These are phyloP conservation scores for Liriodendron chinense DNA, from an alignment of 164 flowering plant species.

Conservation along the genomic window DNA sequence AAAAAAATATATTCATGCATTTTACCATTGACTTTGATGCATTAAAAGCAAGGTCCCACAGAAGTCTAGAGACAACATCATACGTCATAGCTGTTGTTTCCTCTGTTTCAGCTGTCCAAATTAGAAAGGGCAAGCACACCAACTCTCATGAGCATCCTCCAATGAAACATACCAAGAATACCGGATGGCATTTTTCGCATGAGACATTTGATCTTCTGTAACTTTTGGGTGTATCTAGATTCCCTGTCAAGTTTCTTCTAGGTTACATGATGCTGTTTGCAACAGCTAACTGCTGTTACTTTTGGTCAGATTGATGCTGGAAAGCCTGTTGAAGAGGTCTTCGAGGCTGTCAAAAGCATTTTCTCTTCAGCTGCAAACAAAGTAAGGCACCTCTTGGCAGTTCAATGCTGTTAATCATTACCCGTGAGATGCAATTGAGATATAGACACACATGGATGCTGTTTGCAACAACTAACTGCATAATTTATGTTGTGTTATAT, in stretches of 20 bases:
- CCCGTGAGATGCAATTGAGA: too few species aligned
- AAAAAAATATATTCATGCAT: too few species aligned
- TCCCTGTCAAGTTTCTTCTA: background rate
- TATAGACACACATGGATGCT: background rate
- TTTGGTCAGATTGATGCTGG: constrained; percentile 71
- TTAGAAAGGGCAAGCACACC: too few species aligned
- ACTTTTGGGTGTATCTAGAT: background rate
- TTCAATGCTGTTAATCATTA: background rate
- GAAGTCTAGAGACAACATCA: too few species aligned
- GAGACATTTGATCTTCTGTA: background rate
- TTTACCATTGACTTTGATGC: too few species aligned
- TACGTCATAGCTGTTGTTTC: too few species aligned
- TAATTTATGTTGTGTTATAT: background rate
- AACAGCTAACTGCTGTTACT: background rate
- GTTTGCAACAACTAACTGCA: background rate
- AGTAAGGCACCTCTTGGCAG: constrained; percentile 31
- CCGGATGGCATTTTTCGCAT: background rate
- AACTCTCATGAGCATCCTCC: background rate
- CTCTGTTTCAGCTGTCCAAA: too few species aligned
- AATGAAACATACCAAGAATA: too few species aligned
- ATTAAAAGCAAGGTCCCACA: too few species aligned
- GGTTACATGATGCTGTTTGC: background rate
- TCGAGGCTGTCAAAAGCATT: constrained; percentile 60
- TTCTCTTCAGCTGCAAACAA: constrained; percentile 43
- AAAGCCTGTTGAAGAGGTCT: constrained; percentile 75